Conservation (phyloP, 139 green algal species). For the Tetraselmis chui region DNA sequence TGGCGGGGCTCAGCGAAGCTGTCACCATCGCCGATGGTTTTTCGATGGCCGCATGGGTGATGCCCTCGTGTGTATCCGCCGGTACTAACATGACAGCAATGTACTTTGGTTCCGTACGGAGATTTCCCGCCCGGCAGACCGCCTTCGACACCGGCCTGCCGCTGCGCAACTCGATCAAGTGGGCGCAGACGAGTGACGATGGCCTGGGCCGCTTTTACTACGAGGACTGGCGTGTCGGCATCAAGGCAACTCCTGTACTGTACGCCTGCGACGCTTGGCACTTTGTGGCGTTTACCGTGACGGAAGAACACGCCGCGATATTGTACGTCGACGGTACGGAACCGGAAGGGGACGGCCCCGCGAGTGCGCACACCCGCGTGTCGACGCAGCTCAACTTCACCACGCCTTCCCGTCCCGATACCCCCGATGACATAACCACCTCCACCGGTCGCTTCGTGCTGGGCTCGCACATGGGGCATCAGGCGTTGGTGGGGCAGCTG, state of each 20-base stretch:
- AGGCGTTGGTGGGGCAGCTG: constrained; percentile 6
- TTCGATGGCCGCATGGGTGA: constrained; percentile 21
- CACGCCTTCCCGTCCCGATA: constrained; percentile 22
- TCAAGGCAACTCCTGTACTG: neutral
- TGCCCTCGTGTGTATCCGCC: constrained; percentile 6
- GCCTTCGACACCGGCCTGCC: constrained; percentile 17
- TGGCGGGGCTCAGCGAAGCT: constrained; percentile 3
- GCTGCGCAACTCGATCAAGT: constrained; percentile 24
- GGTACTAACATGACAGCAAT: constrained; percentile 16
- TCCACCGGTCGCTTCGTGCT: constrained; percentile 17
- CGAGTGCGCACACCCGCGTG: neutral
- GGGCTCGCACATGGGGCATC: neutral
- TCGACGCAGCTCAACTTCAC: constrained; percentile 13
- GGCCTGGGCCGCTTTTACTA: constrained; percentile 18
- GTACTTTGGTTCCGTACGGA: constrained; percentile 14
- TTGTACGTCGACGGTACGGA: constrained; percentile 23
- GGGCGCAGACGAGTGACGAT: neutral
- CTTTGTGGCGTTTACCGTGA: constrained; percentile 16
- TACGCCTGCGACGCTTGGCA: constrained; percentile 25
- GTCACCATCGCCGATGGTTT: constrained; percentile 13
- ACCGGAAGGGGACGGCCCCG: neutral
- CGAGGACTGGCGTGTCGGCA: constrained; percentile 21
- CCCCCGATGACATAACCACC: constrained; percentile 8
- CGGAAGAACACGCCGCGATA: constrained; percentile 8
- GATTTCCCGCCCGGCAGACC: neutral